A percentile compares a stretch with the other conserved stretches of the same genome.
Evolutionary conservation across 306 rosid genomes (phyloP).

Genomic region (Rosa multiflora): DNA sequence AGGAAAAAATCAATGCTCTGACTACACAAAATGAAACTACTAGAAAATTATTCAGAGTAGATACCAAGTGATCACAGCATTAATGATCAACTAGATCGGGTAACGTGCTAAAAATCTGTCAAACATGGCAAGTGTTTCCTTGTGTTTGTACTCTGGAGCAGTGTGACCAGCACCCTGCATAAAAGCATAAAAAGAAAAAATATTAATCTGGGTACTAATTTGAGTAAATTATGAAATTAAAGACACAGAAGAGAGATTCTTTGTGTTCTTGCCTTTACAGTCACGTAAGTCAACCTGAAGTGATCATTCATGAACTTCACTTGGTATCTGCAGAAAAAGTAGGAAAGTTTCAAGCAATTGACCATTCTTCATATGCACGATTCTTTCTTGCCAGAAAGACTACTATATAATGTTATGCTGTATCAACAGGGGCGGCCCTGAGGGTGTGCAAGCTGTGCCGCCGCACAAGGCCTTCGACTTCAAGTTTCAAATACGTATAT

Average conservation of each 20-base stretch:
- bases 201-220: background rate
- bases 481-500: too few species aligned
- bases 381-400: background rate
- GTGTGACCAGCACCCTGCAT: constrained; percentile 34
- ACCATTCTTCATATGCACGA: background rate
- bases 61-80: background rate
- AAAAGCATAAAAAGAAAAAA: background rate
- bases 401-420: background rate
- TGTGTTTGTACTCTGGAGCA: constrained; percentile 35
- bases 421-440: background rate
- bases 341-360: constrained; percentile 3
- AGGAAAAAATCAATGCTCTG: background rate
- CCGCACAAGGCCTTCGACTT: too few species aligned
- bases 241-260: background rate
- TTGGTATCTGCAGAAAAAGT: constrained; percentile 25
- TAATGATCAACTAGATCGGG: constrained; percentile 8
- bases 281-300: constrained; percentile 28
- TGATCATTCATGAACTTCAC: constrained; percentile 27
- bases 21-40: background rate
- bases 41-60: background rate
- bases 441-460: too few species aligned
- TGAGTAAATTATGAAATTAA: background rate
- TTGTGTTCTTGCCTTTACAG: constrained; percentile 21
- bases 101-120: constrained; percentile 32
- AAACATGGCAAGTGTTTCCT: constrained; percentile 33